Conservation (phyloP, 1,139 yeast species). For the Ogataea hybrid region DNA sequence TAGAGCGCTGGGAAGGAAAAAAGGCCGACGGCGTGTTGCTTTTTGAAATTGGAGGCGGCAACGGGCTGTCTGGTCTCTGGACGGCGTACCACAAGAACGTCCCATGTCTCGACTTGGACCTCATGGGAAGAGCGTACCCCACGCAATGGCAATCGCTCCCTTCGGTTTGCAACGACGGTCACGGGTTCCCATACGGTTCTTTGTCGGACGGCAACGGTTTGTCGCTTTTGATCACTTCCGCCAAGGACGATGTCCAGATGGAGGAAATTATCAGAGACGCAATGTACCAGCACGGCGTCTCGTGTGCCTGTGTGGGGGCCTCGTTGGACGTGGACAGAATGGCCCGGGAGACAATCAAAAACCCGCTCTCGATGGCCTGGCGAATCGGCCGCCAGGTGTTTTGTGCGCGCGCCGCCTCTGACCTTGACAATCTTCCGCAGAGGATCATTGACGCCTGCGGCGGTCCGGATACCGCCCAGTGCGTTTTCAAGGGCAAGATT, state of each 20-base stretch:
- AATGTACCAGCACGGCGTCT: conserved; percentile 19
- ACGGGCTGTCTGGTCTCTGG: conserved; percentile 30
- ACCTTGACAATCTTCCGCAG: conserved; percentile 31
- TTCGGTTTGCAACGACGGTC: conserved; percentile 20
- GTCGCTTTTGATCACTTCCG: conserved; percentile 35
- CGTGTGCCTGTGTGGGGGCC: conserved; percentile 26
- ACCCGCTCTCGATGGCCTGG: conserved; percentile 33
- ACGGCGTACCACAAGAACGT: conserved; percentile 25
- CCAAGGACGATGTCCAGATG: conserved; percentile 36
- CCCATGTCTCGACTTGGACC: conserved; percentile 33
- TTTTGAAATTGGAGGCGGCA: conserved; percentile 34
- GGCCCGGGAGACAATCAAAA: conserved; percentile 24
- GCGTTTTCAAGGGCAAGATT: conserved; percentile 31
- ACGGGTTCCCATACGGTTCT: conserved; percentile 27
- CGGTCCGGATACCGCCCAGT: conserved; percentile 24
- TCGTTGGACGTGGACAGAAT: conserved; percentile 32
- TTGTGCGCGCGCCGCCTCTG: conserved; percentile 25
- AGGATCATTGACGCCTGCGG: conserved; percentile 27
- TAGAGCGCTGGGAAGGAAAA: conserved; percentile 25
- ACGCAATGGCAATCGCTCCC: conserved; percentile 30
- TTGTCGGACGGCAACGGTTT: conserved; percentile 47
- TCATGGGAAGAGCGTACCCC: conserved; percentile 36
- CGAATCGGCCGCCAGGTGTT: conserved; percentile 33
- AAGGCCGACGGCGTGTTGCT: conserved; percentile 27
- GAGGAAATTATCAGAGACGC: conserved; percentile 30